Conservation (phyloP, 164 flowering plant species). For the Liriodendron chinense region DNA sequence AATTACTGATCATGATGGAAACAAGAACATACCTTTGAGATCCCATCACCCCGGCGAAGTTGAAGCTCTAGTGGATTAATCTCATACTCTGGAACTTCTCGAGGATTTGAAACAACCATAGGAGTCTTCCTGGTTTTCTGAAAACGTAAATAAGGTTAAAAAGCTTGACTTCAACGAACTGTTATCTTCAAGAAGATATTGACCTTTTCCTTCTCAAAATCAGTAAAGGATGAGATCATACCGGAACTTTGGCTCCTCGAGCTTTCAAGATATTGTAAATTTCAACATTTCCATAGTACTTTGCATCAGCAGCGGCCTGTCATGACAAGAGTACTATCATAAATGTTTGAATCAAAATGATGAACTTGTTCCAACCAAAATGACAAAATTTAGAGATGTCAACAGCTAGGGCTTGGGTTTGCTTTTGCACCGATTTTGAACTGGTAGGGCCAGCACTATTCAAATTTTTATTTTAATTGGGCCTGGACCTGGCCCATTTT, state of each 20-base stretch:
- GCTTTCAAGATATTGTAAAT: slow-evolving; percentile 80
- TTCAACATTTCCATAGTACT: slow-evolving; percentile 82
- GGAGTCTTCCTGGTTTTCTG: slow-evolving; percentile 93
- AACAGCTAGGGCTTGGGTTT: not conserved
- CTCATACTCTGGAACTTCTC: slow-evolving; percentile 97
- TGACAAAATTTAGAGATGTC: not conserved
- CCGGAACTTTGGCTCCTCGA: slow-evolving; percentile 90
- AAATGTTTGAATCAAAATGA: not conserved
- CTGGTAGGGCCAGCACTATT: not conserved
- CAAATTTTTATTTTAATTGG: no score
- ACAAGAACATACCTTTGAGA: slow-evolving; percentile 57
- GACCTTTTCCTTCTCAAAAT: not conserved
- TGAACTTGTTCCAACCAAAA: not conserved
- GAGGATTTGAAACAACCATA: slow-evolving; percentile 85
- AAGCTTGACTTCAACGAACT: not conserved
- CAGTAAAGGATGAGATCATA: slow-evolving; percentile 20
- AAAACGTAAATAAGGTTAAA: slow-evolving; percentile 6
- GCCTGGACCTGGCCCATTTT: not conserved
- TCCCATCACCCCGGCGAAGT: slow-evolving; percentile 81
- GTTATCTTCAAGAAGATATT: not conserved
- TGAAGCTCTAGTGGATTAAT: slow-evolving; percentile 93
- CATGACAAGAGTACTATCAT: slow-evolving; percentile 3
- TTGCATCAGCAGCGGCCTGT: slow-evolving; percentile 98
- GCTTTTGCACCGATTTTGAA: not conserved
- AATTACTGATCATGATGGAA: slow-evolving; percentile 6